phyloP scores from a whole-genome alignment of 345 rosid species.

The Hibiscus mutabilis region DNA sequence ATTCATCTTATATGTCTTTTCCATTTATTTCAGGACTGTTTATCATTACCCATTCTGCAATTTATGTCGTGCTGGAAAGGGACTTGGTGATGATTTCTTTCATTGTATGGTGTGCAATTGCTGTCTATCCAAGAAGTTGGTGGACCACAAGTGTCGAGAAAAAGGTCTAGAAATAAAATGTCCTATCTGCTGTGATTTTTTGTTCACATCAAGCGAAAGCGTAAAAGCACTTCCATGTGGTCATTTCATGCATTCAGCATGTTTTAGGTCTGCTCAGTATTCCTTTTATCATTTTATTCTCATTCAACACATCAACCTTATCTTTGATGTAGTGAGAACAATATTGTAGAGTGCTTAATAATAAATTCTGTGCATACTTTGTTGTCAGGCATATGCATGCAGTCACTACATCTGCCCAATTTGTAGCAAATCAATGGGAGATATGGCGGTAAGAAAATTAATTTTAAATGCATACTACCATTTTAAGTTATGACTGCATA shows the following conservation, averaged over 20 bases:
- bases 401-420: slow-evolving; percentile 58
- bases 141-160: slow-evolving; percentile 55
- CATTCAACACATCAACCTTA: background rate
- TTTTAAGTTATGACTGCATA: background rate
- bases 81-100: slow-evolving; percentile 57
- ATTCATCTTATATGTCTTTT: background rate
- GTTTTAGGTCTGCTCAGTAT: slow-evolving; percentile 39
- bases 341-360: slow-evolving; percentile 5
- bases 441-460: slow-evolving; percentile 44
- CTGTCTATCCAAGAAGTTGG: slow-evolving; percentile 48
- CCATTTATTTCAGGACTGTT: slow-evolving; percentile 33
- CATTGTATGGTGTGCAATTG: slow-evolving; percentile 67
- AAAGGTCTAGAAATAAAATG: slow-evolving; percentile 59
- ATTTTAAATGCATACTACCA: background rate
- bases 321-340: background rate
- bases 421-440: slow-evolving; percentile 59
- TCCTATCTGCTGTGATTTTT: slow-evolving; percentile 51
- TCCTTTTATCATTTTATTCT: background rate
- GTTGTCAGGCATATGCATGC: slow-evolving; percentile 50
- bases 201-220: slow-evolving; percentile 48
- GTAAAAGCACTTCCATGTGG: slow-evolving; percentile 61
- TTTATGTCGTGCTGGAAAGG: slow-evolving; percentile 52
- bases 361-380: slow-evolving; percentile 8
- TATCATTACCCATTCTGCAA: slow-evolving; percentile 64
- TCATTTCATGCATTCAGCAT: slow-evolving; percentile 61